These are phyloP conservation scores for Raphanus sativus DNA, from an alignment of 345 rosid genomes.

Conservation along the genomic window DNA sequence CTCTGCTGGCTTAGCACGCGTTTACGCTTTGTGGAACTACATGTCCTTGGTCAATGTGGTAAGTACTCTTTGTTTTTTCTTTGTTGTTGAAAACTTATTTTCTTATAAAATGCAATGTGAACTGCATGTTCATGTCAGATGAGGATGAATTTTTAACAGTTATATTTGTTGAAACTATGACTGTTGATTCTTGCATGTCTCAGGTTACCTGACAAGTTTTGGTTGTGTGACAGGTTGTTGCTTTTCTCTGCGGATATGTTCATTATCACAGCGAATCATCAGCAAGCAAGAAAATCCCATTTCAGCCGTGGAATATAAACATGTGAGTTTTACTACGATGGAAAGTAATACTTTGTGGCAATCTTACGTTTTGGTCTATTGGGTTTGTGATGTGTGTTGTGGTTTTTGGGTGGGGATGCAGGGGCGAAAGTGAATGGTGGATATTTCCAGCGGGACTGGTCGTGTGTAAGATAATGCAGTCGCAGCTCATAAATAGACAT, in stretches of 20 bases:
- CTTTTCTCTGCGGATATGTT: slow-evolving; percentile 85
- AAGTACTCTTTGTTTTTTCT: slow-evolving; percentile 40
- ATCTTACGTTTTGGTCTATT: slow-evolving; percentile 1
- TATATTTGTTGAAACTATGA: not conserved
- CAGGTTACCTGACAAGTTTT: slow-evolving; percentile 25
- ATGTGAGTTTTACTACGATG: slow-evolving; percentile 60
- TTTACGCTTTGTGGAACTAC: slow-evolving; percentile 90
- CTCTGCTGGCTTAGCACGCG: slow-evolving; percentile 94
- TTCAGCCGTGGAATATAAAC: slow-evolving; percentile 97
- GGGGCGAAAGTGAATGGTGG: slow-evolving; percentile 99
- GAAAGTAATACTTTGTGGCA: not conserved
- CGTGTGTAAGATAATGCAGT: slow-evolving; percentile 80
- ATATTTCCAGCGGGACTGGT: slow-evolving; percentile 92
- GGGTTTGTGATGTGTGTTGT: slow-evolving; percentile 10
- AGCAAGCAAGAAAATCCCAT: slow-evolving; percentile 59
- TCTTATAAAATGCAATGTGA: slow-evolving; percentile 1
- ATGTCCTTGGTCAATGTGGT: slow-evolving; percentile 89
- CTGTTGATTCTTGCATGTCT: slow-evolving; percentile 21
- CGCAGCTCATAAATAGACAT: slow-evolving; percentile 94
- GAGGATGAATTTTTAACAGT: not conserved
- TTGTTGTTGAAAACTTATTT: not conserved
- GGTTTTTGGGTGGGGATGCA: slow-evolving; percentile 42
- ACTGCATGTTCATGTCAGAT: not conserved
- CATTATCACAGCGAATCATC: slow-evolving; percentile 69
- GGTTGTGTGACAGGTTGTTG: slow-evolving; percentile 62